These are phyloP conservation scores for Phlyctochytrium bullatum DNA, from an alignment of 192 early-diverging fungal species.

Conservation along the genomic window DNA sequence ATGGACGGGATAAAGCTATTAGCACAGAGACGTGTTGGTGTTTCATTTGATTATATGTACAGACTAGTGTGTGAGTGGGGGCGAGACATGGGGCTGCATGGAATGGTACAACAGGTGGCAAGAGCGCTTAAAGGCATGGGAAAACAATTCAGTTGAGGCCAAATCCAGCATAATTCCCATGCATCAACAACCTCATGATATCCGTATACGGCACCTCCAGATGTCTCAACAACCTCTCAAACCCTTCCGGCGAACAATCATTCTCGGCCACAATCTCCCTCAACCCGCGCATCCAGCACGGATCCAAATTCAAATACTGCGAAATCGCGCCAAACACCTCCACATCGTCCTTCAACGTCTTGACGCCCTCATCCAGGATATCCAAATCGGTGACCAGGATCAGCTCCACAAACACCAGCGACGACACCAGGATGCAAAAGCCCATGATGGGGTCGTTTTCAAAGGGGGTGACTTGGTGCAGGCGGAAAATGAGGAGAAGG, in stretches of 20 bases:
- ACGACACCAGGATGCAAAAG: neutral
- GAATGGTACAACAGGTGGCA: no score
- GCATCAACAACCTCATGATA: neutral
- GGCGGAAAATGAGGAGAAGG: neutral
- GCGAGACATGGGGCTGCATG: no score
- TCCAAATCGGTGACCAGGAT: neutral
- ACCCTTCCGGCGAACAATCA: neutral
- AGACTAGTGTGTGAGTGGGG: no score
- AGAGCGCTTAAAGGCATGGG: no score
- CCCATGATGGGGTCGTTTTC: neutral
- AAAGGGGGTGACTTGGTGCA: neutral
- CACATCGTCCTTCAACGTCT: neutral
- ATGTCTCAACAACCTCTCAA: neutral
- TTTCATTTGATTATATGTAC: no score
- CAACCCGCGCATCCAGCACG: neutral
- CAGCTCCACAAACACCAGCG: neutral
- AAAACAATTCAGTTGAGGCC: no score
- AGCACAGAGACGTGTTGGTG: no score
- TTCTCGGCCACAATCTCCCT: neutral
- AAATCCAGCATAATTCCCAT: neutral
- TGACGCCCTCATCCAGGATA: neutral
- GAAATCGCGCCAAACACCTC: neutral
- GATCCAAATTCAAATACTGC: neutral
- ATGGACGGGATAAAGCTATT: no score
- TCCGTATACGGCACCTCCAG: neutral